These are phyloP conservation scores for Byssothecium circinans DNA, from an alignment of 2,329 filamentous ascomycete species.

Conservation along the genomic window DNA sequence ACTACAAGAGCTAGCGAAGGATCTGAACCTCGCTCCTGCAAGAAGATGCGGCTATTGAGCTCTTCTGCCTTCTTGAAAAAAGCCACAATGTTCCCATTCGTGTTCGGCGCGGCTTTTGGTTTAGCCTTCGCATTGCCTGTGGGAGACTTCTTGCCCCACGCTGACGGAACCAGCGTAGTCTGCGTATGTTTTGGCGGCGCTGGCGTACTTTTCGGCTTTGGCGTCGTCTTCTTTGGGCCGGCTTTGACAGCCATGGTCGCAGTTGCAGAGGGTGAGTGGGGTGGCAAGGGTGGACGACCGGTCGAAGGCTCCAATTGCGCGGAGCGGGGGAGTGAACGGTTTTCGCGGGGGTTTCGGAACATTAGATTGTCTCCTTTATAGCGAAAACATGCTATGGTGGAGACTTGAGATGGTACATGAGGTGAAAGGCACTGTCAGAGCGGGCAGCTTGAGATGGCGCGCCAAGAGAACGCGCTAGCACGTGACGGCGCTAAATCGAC, in stretches of 20 bases:
- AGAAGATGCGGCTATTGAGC: constrained; percentile 42
- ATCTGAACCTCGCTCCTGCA: constrained; percentile 34
- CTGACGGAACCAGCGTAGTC: constrained; percentile 36
- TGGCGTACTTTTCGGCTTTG: constrained; percentile 17
- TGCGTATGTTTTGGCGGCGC: constrained; percentile 33
- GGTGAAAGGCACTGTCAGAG: neutral
- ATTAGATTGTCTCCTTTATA: constrained; percentile 35
- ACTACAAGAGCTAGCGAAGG: constrained; percentile 21
- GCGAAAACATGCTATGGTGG: neutral
- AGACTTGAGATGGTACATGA: neutral
- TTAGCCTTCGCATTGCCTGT: constrained; percentile 39
- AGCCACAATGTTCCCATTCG: constrained; percentile 55
- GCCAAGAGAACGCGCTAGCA: constrained; percentile 12
- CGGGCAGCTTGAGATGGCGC: constrained; percentile 3
- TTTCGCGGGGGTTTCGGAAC: constrained; percentile 60
- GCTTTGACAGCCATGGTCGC: constrained; percentile 28
- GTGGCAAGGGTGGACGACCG: constrained; percentile 58
- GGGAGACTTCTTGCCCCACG: constrained; percentile 35
- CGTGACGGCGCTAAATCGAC: constrained; percentile 12
- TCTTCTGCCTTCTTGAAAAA: constrained; percentile 58
- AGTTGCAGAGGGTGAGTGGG: constrained; percentile 24
- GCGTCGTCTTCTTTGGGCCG: constrained; percentile 21
- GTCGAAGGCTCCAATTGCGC: constrained; percentile 48
- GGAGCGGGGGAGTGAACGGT: constrained; percentile 37
- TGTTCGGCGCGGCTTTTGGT: constrained; percentile 48